Evolutionary conservation across 73 alveolate genomes (phyloP), one percentile per base, ranked within the genome.

Genomic region (Loxodes magnus): DNA sequence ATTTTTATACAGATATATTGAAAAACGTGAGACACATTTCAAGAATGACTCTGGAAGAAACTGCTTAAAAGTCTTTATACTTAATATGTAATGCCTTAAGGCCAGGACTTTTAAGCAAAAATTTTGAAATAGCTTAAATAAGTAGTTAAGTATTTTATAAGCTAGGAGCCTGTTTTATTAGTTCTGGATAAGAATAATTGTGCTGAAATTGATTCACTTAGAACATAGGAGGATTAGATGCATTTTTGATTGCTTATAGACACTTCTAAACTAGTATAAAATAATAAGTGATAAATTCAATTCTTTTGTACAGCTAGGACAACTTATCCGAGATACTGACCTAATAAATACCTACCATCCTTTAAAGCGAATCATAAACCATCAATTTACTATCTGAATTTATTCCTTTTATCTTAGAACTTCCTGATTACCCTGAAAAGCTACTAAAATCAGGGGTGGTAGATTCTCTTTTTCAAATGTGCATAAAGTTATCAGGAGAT

Each of bases 11-110:
- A 53, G 74, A 61, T 25, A 46, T 88, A 19, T 73, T 64, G 29
- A 61, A 75, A 9, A 50, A 64, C 49, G 56, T 73, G 20, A 70
- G 65, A 31, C 75, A 63, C 22, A 56, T 88, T 37, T 63, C 68
- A 50, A 65, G 79, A 48, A 65, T 88, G 27, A 64, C 79, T 24
- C 81, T 68, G 36, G 63, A 73, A 41, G 90, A 88, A 37, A 77
- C 64, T 56, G 48, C 83, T 56, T 50, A 58, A 66, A 68, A 60
- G 73, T 36, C 73, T 56, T 57, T 74, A n/a, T 70, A 63, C 36
- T 51, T 74, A 41, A 64, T 76, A 64, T 60, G 64, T 36, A 55
- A 67, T 27, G 56, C 88, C 4, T 74, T 74, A 51, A 64, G 75
- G 31, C 79, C 88, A 2, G 88, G 88, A 24, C 58, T 74, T 43